A percentile compares a stretch with the other conserved stretches of the same genome.
These are phyloP conservation scores for Dendrobium officinale DNA, from an alignment of 106 monocot genomes.

Conservation along the genomic window DNA sequence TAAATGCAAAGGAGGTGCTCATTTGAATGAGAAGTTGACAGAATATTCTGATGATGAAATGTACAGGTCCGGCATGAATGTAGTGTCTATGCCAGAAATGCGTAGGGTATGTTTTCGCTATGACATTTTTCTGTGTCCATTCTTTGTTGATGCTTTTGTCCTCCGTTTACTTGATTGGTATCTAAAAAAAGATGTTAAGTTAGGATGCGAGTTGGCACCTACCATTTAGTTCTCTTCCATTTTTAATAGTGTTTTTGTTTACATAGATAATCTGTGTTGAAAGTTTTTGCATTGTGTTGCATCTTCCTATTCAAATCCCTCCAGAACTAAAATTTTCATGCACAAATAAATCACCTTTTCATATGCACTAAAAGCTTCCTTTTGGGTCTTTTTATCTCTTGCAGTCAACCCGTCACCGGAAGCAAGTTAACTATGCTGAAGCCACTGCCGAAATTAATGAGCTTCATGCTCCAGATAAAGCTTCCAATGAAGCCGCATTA, in stretches of 20 bases:
- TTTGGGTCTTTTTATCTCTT: neutral
- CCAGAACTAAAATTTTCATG: neutral
- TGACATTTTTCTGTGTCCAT: neutral
- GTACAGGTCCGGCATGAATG: neutral
- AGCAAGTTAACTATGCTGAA: conserved; percentile 53
- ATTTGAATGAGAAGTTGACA: conserved; percentile 3
- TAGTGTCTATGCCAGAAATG: conserved; percentile 14
- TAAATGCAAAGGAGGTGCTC: conserved; percentile 8
- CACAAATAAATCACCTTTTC: no score
- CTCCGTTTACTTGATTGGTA: neutral
- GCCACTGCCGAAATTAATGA: conserved; percentile 14
- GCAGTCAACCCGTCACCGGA: conserved; percentile 41
- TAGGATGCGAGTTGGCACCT: neutral
- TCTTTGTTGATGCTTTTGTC: neutral
- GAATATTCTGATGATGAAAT: conserved; percentile 28
- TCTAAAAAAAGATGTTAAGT: neutral
- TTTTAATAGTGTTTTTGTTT: neutral
- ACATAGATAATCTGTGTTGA: neutral
- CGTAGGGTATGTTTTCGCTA: conserved; percentile 43
- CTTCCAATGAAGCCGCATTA: neutral
- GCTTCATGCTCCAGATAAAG: neutral
- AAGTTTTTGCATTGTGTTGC: neutral
- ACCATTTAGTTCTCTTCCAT: neutral
- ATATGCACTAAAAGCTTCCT: neutral
- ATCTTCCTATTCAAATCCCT: neutral